Conservation (phyloP, 805 yeast species). For the Schizosaccharomyces osmophilus region DNA sequence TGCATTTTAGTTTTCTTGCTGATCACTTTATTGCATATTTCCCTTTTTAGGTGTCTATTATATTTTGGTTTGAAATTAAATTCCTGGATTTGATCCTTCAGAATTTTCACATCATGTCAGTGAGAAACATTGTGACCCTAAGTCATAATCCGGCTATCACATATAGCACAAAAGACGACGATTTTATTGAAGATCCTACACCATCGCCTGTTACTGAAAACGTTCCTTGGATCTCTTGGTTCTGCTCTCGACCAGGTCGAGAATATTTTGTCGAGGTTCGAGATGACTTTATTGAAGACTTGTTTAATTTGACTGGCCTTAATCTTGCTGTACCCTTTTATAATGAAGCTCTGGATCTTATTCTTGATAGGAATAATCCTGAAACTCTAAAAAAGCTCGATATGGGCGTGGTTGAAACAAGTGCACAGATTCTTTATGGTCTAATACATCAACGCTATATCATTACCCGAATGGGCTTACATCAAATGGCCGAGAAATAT, state of each 20-base stretch:
- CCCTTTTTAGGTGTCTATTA: background rate
- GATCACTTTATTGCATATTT: background rate
- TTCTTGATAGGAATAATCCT: constrained; percentile 36
- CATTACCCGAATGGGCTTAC: constrained; percentile 67
- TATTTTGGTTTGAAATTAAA: background rate
- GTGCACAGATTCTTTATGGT: constrained; percentile 83
- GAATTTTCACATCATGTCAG: background rate
- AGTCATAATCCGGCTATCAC: background rate
- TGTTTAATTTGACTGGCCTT: constrained; percentile 81
- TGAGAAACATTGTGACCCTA: background rate
- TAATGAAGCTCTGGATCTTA: constrained; percentile 73
- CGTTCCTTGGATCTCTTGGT: constrained; percentile 50
- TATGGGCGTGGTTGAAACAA: constrained; percentile 38
- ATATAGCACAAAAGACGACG: background rate
- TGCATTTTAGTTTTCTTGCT: background rate
- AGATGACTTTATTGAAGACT: constrained; percentile 85
- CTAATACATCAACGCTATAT: constrained; percentile 82
- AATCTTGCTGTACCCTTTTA: constrained; percentile 69
- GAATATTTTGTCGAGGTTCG: constrained; percentile 82
- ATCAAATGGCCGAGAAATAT: constrained; percentile 69
- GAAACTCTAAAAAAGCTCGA: constrained; percentile 13
- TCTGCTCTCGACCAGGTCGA: constrained; percentile 56
- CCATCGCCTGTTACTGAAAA: background rate
- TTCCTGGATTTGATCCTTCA: background rate
- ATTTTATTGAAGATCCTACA: background rate